These are phyloP conservation scores for Boletellus sp. DNA, from an alignment of 1,284 basidiomycete species.

Conservation along the genomic window DNA sequence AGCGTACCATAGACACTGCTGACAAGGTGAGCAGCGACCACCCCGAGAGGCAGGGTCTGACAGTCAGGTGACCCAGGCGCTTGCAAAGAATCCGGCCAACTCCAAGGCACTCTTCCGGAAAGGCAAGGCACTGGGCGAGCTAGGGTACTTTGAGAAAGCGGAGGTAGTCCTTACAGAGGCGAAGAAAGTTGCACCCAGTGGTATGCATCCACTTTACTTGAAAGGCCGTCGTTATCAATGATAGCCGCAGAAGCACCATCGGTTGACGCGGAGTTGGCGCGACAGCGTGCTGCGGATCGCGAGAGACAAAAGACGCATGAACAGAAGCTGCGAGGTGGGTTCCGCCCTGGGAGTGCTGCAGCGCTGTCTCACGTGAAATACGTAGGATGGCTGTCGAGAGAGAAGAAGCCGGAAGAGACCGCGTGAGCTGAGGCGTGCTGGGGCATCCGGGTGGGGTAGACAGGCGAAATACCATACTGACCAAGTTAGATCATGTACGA, in stretches of 20 bases:
- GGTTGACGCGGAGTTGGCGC: slow-evolving; percentile 58
- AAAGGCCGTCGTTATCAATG: background rate
- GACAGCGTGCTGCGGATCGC: slow-evolving; percentile 58
- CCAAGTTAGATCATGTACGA: background rate
- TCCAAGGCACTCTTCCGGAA: slow-evolving; percentile 77
- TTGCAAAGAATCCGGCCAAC: slow-evolving; percentile 69
- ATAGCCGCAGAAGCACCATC: slow-evolving; percentile 47
- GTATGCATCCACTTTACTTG: slow-evolving; percentile 32
- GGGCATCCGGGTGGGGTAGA: slow-evolving; percentile 4
- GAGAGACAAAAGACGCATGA: slow-evolving; percentile 62
- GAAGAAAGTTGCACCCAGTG: slow-evolving; percentile 56
- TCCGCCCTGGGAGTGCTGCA: background rate
- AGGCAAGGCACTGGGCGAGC: slow-evolving; percentile 72
- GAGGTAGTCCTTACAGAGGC: slow-evolving; percentile 60
- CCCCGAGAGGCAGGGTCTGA: slow-evolving; percentile 1
- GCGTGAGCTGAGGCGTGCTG: slow-evolving; percentile 4
- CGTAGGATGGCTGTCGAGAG: slow-evolving; percentile 40
- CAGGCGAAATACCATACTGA: slow-evolving; percentile 14
- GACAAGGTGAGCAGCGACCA: slow-evolving; percentile 50
- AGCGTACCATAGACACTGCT: slow-evolving; percentile 69
- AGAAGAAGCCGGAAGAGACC: slow-evolving; percentile 25
- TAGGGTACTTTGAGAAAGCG: slow-evolving; percentile 71
- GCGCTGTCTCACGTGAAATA: slow-evolving; percentile 1
- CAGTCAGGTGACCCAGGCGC: slow-evolving; percentile 43
- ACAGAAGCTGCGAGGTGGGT: slow-evolving; percentile 69